Base-by-base conservation (phyloP, 345 rosid genomes). In the Lepidium aucheri region DNA sequence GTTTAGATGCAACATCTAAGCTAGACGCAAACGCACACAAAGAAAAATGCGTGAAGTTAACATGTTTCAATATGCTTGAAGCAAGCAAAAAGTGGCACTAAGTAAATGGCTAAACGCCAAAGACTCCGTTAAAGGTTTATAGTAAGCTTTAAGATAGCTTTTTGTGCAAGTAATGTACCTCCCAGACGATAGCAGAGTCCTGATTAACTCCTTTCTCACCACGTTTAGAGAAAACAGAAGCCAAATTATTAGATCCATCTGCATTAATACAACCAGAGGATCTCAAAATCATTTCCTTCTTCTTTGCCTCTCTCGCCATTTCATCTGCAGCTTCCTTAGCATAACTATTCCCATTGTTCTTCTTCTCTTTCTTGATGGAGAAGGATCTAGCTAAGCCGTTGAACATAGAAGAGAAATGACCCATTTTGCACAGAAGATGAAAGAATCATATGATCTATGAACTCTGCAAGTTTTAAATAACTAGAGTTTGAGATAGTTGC, bases 171-270 rank as follows among this genome's bases (percentile, higher is more conserved):
- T 36, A 8, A 62, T 45, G 58, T 84, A 93, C 98, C 96, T 88
- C 92, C 98, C 98, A 93, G 22, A 93, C 96, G 59, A 93, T 76
- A 52, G 88, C 81, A 72, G 90, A 86, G 74, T 93, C 97, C 68
- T 93, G 98, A 72, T 90, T 93, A 40, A 72, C 84, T 28, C 97
- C 97, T 78, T 93, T 93, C 53, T 85, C 77, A 45, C 98, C 98
- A 53, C 89, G 79, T 77, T 68, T 88, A 6, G 97, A 86, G 81
- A 80, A 93, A 79, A 83, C 81, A 10, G 97, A 83, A 26, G 88
- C 90, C 6, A 77, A 82, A 60, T 86, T 90, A 65, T 76, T 44
- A 1, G 92, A 88, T 55, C 89, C 88, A 43, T 78, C 83, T 13
- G 76, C 83, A 36, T 81, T 75, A 52, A 93, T 76, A 36, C 51